Base-by-base conservation (phyloP, 768 basidiomycete genomes). In the Trichaptum fuscoviolaceum region DNA sequence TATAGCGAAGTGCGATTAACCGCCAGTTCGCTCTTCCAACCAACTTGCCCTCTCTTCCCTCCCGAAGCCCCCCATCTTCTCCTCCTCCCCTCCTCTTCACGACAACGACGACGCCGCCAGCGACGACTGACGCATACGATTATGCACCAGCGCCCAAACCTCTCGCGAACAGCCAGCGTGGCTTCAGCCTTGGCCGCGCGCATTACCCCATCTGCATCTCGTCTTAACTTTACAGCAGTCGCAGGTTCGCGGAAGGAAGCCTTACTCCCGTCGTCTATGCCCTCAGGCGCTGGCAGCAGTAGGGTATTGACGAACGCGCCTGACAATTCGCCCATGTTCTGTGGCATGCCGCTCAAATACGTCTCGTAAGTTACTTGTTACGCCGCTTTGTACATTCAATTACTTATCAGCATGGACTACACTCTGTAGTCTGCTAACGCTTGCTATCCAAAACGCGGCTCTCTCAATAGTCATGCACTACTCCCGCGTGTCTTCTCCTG, bases 381-480 rank as follows among this genome's bases (percentile, higher is more conserved):
- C 30, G 27, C 20, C 24, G 27, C 24, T 34, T 61, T 34, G 24
- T 24, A 61, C 23, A 7, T 20, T 61, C 30, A 34, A 17, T 61
- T 34, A 25, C 59, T 25, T 34, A 25, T 61, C 59, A 25, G 24
- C 59, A 61, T 61, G 42, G 42, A 12, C 3, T 52, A 12, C 5
- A 52, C 10, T 4, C 20, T 57, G n/a, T 73, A 93, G 91, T 63
- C 83, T 93, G 66, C 82, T 92, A 67, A 91, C 89, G n/a, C 84
- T 95, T 75, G 93, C 93, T 63, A 85, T 95, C 63, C 96, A 99
- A 80, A 98, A 98, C 79, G 94, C 94, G 24, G 80, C 87, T 65
- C 75, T 99, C 65, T 92, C 94, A 35, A 86, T 99, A 76, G 90
- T 98, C 75, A 96, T 99, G 92, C 95, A 97, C 80, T 93, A 96